Conservation (phyloP, 2,329 filamentous ascomycete species). For the Trichothecium sympodiale region DNA sequence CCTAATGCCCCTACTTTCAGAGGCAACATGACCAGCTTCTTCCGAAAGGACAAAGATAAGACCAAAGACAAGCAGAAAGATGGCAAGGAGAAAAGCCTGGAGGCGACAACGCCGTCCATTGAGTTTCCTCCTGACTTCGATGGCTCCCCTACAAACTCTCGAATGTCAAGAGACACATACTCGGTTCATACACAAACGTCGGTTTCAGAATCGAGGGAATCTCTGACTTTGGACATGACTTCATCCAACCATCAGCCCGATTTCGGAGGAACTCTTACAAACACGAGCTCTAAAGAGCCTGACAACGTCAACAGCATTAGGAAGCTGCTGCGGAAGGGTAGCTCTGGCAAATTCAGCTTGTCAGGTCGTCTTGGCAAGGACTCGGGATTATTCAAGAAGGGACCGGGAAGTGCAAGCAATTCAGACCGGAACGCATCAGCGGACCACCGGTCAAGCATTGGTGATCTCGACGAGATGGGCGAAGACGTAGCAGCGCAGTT, state of each 20-base stretch:
- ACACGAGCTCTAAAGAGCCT: slow-evolving; percentile 32
- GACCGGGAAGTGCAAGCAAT: slow-evolving; percentile 42
- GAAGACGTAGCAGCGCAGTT: slow-evolving; percentile 29
- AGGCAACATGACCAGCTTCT: slow-evolving; percentile 59
- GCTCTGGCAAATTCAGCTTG: slow-evolving; percentile 54
- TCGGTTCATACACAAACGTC: slow-evolving; percentile 49
- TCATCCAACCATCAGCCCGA: slow-evolving; percentile 49
- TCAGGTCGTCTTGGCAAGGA: slow-evolving; percentile 45
- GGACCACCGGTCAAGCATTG: slow-evolving; percentile 46
- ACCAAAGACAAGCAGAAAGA: slow-evolving; percentile 20
- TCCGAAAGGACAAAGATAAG: slow-evolving; percentile 31
- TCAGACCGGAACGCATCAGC: slow-evolving; percentile 45
- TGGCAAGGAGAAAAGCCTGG: slow-evolving; percentile 20
- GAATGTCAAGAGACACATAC: slow-evolving; percentile 43
- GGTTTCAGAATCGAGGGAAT: slow-evolving; percentile 49
- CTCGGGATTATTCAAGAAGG: slow-evolving; percentile 46
- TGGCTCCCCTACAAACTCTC: slow-evolving; percentile 40
- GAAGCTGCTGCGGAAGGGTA: slow-evolving; percentile 54
- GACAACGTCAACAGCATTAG: slow-evolving; percentile 40
- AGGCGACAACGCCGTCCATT: slow-evolving; percentile 23
- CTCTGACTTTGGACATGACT: slow-evolving; percentile 41
- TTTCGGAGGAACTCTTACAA: slow-evolving; percentile 17
- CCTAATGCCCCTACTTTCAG: slow-evolving; percentile 85
- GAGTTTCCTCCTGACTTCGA: slow-evolving; percentile 25
- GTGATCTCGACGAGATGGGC: slow-evolving; percentile 40